Percentiles rank a stretch among this genome's conserved stretches.
Conservation (phyloP, 1,284 basidiomycete genomes). For the Afroboletus lepidellus region DNA sequence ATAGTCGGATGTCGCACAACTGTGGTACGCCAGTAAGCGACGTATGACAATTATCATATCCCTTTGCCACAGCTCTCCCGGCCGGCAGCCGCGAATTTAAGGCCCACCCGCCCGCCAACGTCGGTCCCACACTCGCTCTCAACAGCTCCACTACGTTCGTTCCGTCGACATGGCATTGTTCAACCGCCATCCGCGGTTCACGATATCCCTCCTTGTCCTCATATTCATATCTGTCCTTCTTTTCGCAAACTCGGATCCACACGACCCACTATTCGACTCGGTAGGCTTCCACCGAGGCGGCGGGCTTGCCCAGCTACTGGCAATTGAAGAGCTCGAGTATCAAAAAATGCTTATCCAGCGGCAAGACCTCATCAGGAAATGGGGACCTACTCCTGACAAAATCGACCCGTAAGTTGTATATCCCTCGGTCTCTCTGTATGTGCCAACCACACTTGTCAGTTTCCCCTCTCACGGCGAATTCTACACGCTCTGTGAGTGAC, state of each 20-base stretch:
- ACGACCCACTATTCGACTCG: constrained; percentile 3
- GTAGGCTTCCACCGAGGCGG: constrained; percentile 1
- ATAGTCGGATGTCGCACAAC: too few species aligned
- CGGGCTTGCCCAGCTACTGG: constrained; percentile 12
- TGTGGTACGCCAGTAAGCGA: too few species aligned
- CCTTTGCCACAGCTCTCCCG: too few species aligned
- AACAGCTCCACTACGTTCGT: constrained; percentile 15
- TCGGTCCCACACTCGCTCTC: constrained; percentile 8
- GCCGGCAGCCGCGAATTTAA: not conserved
- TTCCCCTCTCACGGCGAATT: constrained; percentile 35
- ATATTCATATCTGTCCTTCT: constrained; percentile 29
- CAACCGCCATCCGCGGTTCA: constrained; percentile 33
- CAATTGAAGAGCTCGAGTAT: constrained; percentile 26
- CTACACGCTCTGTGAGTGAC: constrained; percentile 35
- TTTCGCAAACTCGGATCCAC: constrained; percentile 23
- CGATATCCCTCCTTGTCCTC: constrained; percentile 27
- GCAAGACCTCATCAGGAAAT: constrained; percentile 28
- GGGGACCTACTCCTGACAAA: constrained; percentile 34
- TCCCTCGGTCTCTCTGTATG: not conserved
- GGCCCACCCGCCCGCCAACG: not conserved
- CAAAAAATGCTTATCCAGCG: constrained; percentile 19
- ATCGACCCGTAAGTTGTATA: constrained; percentile 24
- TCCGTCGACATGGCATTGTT: constrained; percentile 25
- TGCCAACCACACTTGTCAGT: constrained; percentile 8
- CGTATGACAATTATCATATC: too few species aligned